These are phyloP conservation scores for Anaeromyces robustus DNA, from an alignment of 192 early-diverging fungal species.

Conservation along the genomic window DNA sequence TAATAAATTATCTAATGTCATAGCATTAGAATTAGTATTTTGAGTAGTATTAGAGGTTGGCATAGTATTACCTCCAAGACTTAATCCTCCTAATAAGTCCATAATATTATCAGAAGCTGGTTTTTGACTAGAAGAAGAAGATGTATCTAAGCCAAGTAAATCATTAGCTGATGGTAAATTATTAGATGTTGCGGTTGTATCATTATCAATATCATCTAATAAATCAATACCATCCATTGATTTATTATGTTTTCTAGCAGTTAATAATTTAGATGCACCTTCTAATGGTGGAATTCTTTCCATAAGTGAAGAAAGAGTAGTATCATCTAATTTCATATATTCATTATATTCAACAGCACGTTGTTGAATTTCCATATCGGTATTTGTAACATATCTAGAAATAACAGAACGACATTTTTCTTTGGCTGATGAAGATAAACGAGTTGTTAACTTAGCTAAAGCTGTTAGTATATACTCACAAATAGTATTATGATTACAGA, in stretches of 20 bases:
- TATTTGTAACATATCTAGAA: conserved; percentile 41
- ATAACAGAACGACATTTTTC: conserved; percentile 41
- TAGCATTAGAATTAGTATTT: not conserved
- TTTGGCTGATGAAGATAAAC: conserved; percentile 35
- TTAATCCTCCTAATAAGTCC: conserved; percentile 37
- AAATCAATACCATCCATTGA: no score
- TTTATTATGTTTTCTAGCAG: not conserved
- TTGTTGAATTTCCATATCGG: conserved; percentile 85
- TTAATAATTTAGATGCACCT: conserved; percentile 9
- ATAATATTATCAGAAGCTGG: conserved; percentile 27
- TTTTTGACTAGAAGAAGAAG: not conserved
- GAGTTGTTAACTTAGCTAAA: conserved; percentile 71
- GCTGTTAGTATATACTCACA: conserved; percentile 76
- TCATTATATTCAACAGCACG: conserved; percentile 82
- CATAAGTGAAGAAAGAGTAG: conserved; percentile 56
- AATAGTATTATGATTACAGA: conserved; percentile 59
- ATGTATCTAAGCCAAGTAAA: not conserved
- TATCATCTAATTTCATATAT: conserved; percentile 47
- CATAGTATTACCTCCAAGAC: conserved; percentile 10
- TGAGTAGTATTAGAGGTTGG: not conserved
- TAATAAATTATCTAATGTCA: conserved; percentile 2
- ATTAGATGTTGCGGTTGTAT: not conserved
- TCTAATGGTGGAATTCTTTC: conserved; percentile 86
- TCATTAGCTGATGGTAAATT: conserved; percentile 1
- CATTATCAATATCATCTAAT: conserved; percentile 1